Evolutionary conservation across 345 rosid genomes (phyloP).

Genomic region (Hirschfeldia incana): DNA sequence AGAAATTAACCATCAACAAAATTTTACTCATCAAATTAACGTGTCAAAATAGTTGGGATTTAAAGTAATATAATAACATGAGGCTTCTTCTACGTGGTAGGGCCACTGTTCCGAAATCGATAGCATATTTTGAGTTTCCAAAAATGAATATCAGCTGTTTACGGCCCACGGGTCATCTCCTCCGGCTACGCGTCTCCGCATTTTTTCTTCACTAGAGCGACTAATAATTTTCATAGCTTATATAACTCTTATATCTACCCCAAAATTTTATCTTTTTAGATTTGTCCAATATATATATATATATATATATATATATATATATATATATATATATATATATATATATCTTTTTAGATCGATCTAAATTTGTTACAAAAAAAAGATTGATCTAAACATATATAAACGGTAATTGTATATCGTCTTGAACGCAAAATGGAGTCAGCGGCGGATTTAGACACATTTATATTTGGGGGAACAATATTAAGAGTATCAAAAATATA

Average conservation of each 20-base stretch:
- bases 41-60: neutral
- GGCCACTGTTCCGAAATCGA: neutral
- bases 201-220: conserved; percentile 15
- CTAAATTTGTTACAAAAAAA: too few relatives aligned
- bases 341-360: neutral
- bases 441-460: too few relatives aligned
- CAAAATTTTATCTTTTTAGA: neutral
- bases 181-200: conserved; percentile 27
- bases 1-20: neutral
- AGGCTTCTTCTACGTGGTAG: conserved; percentile 6
- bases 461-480: too few relatives aligned
- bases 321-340: neutral
- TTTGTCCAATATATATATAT: too few relatives aligned
- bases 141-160: neutral
- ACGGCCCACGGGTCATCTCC: conserved; percentile 8
- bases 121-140: conserved; percentile 8
- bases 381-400: neutral
- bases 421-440: neutral
- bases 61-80: neutral
- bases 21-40: neutral
- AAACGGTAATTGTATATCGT: neutral
- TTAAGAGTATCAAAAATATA: too few relatives aligned
- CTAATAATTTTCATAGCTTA: neutral
- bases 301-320: neutral
- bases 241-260: neutral